These are phyloP conservation scores for Lasiodiplodia sp. DNA, from an alignment of 2,329 filamentous ascomycete genomes.

Conservation along the genomic window DNA sequence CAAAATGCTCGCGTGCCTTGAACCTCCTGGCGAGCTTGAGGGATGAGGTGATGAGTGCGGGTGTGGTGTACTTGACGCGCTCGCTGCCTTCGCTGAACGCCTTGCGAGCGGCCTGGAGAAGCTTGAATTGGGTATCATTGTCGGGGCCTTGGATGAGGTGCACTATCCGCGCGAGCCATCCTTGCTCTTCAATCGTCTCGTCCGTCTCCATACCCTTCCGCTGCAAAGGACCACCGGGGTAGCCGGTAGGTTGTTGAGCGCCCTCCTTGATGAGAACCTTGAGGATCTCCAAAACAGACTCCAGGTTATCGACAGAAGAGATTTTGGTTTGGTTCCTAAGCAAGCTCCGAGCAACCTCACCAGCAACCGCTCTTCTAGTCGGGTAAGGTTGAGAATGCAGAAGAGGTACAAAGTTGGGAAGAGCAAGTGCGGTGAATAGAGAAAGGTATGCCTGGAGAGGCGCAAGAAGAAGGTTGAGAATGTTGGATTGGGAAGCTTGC, in stretches of 20 bases:
- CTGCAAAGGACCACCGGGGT: conserved; percentile 78
- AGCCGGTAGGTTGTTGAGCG: conserved; percentile 79
- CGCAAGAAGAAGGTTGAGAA: conserved; percentile 87
- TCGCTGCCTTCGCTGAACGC: conserved; percentile 92
- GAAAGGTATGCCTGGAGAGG: conserved; percentile 90
- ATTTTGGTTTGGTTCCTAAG: conserved; percentile 83
- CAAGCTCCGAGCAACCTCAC: conserved; percentile 83
- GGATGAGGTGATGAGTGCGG: conserved; percentile 86
- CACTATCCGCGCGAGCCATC: conserved; percentile 91
- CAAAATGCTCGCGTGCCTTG: conserved; percentile 89
- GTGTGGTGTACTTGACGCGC: conserved; percentile 93
- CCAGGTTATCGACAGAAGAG: conserved; percentile 77
- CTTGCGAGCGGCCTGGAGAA: conserved; percentile 86
- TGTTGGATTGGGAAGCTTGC: conserved; percentile 82
- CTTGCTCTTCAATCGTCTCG: conserved; percentile 97
- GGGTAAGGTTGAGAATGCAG: conserved; percentile 92
- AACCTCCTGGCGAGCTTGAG: conserved; percentile 88
- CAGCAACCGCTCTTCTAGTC: conserved; percentile 87
- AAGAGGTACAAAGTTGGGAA: conserved; percentile 90
- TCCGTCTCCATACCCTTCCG: conserved; percentile 86
- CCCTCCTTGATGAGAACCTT: conserved; percentile 95
- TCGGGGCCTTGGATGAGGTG: conserved; percentile 84
- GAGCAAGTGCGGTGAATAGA: conserved; percentile 92
- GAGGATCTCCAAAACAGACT: conserved; percentile 86
- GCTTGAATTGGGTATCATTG: conserved; percentile 93